phyloP scores from a whole-genome alignment of 352 stramenopile species.

The Phytopythium sindhum region DNA sequence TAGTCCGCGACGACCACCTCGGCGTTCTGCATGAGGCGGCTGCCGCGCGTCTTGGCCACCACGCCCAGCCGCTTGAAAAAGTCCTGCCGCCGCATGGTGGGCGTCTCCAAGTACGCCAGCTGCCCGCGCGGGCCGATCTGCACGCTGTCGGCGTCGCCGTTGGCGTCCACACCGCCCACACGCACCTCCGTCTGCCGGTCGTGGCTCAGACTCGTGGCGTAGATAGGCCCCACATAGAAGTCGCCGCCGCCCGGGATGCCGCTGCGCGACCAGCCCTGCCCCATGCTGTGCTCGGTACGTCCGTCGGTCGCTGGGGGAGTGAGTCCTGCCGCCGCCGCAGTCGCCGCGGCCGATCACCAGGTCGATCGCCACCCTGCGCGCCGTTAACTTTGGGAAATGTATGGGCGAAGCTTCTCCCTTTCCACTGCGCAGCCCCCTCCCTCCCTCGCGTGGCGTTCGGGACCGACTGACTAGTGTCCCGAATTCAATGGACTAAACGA shows the following conservation, averaged over 20 bases:
- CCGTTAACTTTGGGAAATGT: background rate
- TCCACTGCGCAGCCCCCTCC: background rate
- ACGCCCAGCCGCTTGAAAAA: slow-evolving; percentile 78
- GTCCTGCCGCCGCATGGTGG: slow-evolving; percentile 56
- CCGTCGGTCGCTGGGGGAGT: background rate
- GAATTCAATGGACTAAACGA: background rate
- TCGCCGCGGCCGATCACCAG: background rate
- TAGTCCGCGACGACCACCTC: slow-evolving; percentile 79
- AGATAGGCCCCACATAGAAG: slow-evolving; percentile 81
- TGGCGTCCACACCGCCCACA: slow-evolving; percentile 42
- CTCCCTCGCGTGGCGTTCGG: background rate
- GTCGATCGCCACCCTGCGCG: background rate
- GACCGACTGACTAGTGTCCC: slow-evolving; percentile 32
- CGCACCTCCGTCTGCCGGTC: slow-evolving; percentile 83
- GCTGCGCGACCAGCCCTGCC: slow-evolving; percentile 56
- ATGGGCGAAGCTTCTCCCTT: background rate
- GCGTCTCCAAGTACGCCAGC: slow-evolving; percentile 65
- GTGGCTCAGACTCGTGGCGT: slow-evolving; percentile 82
- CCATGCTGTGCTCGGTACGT: slow-evolving; percentile 39
- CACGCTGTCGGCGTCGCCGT: slow-evolving; percentile 38
- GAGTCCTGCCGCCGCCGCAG: background rate
- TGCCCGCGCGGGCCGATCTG: slow-evolving; percentile 67
- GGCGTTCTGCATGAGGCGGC: slow-evolving; percentile 82
- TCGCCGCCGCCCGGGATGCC: slow-evolving; percentile 59
- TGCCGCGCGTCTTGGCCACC: slow-evolving; percentile 80